Base-by-base conservation (phyloP, 371 early-diverging fungal species). In the Rhizopus arrhizus region DNA sequence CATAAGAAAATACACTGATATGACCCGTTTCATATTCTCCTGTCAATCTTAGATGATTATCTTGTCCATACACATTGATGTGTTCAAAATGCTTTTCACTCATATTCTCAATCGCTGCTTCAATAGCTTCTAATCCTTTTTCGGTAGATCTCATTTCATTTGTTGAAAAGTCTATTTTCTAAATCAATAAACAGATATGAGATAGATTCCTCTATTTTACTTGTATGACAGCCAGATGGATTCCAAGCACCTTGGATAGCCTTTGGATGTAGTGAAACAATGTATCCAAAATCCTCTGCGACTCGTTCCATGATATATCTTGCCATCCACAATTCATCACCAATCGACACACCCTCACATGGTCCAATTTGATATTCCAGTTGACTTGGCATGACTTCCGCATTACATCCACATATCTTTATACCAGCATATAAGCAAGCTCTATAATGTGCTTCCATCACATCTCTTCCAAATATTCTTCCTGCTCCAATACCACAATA, bases 401-500 rank as follows among this genome's bases (percentile, higher is more conserved):
- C 80, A 72, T 81, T 77, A 6, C 68, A 63, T 43, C 80, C 80
- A 33, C 73, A 73, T 33, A 78, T 72, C 7, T 65, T 80, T 9
- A 82, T 59, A 33, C 82, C 82, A 50, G 82, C 78, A 61, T 76
- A 82, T n/a, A 83, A 58, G 62, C 85, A 85, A 5, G 83, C 83
- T 62, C 80, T 68, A 66, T 81, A 85, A 64, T 85, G 85, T 15
- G 85, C 83, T 51, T 85, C 85, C 31, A 83, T 70, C 22, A 85
- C 70, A 56, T 85, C 85, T 67, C 85, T 74, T 11, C 85, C 85
- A 62, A 75, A 81, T 38, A 80, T 69, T 52, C 59, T 73, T 53
- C 70, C 72, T 47, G 84, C 75, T 12, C 84, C 84, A 32, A 84
- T 77, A 64, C 81, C 83, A 62, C 85, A 85, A 67, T 85, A 85